Evolutionary conservation across 2,329 filamentous ascomycete species (phyloP).

Genomic region (Trichocomaceae sp.): DNA sequence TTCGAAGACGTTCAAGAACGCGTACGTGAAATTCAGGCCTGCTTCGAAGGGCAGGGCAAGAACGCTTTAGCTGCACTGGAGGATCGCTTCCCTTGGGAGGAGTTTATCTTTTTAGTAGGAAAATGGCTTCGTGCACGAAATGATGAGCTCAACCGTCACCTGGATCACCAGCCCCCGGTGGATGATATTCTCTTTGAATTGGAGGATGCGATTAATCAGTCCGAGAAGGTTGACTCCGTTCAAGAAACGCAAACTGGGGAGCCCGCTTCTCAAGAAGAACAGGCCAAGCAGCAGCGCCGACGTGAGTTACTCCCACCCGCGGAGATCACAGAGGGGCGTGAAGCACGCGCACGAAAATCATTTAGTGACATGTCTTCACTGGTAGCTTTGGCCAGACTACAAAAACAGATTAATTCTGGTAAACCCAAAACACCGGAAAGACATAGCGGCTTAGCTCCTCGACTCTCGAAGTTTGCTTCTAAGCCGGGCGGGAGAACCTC

Average conservation of each 20-base stretch:
- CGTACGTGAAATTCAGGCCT: conserved; percentile 31
- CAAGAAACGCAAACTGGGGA: neutral
- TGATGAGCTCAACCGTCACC: conserved; percentile 39
- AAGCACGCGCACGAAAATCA: conserved; percentile 10
- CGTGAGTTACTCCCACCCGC: conserved; percentile 11
- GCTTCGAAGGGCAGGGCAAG: conserved; percentile 30
- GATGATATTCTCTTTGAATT: conserved; percentile 21
- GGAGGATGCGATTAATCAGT: conserved; percentile 18
- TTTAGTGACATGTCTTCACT: neutral
- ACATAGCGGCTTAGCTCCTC: neutral
- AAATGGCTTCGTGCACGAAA: conserved; percentile 43
- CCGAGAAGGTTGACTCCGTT: conserved; percentile 5
- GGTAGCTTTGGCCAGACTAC: neutral
- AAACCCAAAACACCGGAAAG: neutral
- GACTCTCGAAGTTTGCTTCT: conserved; percentile 4
- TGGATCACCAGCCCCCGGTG: conserved; percentile 41
- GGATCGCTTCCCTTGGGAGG: conserved; percentile 44
- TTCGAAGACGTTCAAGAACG: conserved; percentile 31
- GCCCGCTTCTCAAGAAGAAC: neutral
- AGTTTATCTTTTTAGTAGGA: conserved; percentile 40
- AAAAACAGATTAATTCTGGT: neutral
- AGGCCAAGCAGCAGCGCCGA: conserved; percentile 4
- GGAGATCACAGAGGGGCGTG: conserved; percentile 14
- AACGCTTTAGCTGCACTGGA: conserved; percentile 42
- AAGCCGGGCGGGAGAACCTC: conserved; percentile 5